Evolutionary conservation across 2,329 filamentous ascomycete species (phyloP).

Genomic region (Ascochyta pisi): DNA sequence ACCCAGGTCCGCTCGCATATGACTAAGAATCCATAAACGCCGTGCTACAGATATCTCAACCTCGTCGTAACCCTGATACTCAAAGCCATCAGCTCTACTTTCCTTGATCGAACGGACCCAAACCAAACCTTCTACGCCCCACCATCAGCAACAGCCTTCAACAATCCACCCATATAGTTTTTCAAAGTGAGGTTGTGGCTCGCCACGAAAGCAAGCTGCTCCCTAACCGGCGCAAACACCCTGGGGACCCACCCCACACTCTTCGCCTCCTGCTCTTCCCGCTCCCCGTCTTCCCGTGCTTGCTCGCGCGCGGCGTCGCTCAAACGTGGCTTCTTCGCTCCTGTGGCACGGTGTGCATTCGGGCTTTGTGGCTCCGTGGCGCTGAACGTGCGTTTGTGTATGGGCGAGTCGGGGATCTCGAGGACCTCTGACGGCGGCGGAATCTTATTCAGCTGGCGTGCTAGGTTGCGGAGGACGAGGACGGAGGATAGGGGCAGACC

Average conservation of each 20-base stretch:
- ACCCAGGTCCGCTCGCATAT: background rate
- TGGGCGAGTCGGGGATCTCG: constrained; percentile 37
- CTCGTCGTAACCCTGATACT: background rate
- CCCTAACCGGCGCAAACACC: constrained; percentile 70
- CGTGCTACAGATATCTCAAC: constrained; percentile 2
- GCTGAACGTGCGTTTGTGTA: constrained; percentile 41
- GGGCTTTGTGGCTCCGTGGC: constrained; percentile 37
- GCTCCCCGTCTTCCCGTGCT: constrained; percentile 38
- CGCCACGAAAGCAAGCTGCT: constrained; percentile 72
- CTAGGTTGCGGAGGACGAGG: constrained; percentile 79
- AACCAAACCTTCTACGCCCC: constrained; percentile 27
- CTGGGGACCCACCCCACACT: constrained; percentile 69
- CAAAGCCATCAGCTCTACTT: background rate
- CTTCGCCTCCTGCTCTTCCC: constrained; percentile 58
- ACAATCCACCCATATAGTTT: constrained; percentile 47
- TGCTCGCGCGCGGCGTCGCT: constrained; percentile 42
- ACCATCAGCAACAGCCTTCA: constrained; percentile 47
- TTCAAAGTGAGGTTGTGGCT: constrained; percentile 65
- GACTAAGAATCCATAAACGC: constrained; percentile 9
- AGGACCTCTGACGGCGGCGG: constrained; percentile 33
- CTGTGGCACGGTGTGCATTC: constrained; percentile 30
- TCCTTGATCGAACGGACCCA: background rate
- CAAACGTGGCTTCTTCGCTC: constrained; percentile 54
- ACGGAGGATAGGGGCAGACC: constrained; percentile 81
- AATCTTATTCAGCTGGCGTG: constrained; percentile 55